These are phyloP conservation scores for Babesia gibsoni DNA, from an alignment of 169 alveolate species.

Conservation along the genomic window DNA sequence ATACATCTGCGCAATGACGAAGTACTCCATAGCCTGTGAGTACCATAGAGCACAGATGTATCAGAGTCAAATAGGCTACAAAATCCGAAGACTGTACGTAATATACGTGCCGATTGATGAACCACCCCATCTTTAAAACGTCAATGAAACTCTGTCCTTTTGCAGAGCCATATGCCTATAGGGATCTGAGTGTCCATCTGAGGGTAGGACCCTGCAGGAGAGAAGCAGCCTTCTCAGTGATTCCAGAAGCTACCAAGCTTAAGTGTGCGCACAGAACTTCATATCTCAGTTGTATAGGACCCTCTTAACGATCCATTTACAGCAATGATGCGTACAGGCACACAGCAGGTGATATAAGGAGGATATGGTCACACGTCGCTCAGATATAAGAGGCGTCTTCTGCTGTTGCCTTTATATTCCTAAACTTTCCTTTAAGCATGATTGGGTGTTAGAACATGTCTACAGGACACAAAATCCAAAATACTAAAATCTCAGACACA, in stretches of 20 bases:
- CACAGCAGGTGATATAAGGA: too few relatives aligned
- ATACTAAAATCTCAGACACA: too few relatives aligned
- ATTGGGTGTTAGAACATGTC: too few relatives aligned
- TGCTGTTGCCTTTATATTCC: too few relatives aligned
- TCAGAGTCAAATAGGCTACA: conserved; percentile 33
- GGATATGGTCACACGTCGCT: too few relatives aligned
- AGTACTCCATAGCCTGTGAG: conserved; percentile 53
- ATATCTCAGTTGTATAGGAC: background rate
- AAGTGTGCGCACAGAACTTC: background rate
- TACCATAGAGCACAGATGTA: conserved; percentile 35
- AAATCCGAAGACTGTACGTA: conserved; percentile 46
- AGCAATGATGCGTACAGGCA: too few relatives aligned
- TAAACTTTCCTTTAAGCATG: too few relatives aligned
- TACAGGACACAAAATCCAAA: too few relatives aligned
- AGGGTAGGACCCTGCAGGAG: too few relatives aligned
- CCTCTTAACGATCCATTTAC: too few relatives aligned
- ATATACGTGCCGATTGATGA: conserved; percentile 28
- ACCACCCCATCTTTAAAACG: conserved; percentile 39
- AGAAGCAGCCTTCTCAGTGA: too few relatives aligned
- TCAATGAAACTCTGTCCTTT: background rate
- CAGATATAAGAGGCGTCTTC: too few relatives aligned
- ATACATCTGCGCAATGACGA: conserved; percentile 6
- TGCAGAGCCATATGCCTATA: background rate
- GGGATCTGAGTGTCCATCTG: background rate
- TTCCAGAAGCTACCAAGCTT: background rate